phyloP scores from a whole-genome alignment of 2,329 filamentous ascomycete species.

The Apiospora arundinis region DNA sequence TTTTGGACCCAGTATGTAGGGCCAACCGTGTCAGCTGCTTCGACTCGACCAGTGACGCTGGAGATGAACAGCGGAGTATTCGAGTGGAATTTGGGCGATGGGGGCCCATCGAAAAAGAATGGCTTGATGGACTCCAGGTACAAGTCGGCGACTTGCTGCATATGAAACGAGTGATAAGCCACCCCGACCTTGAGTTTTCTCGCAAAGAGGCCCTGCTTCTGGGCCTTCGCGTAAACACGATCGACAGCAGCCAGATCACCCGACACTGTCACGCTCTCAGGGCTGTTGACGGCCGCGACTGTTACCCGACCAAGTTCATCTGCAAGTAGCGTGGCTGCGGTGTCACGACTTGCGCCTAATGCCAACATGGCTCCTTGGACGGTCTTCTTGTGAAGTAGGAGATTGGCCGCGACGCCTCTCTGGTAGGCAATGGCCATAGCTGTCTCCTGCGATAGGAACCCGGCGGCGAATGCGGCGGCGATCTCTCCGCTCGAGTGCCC shows the following conservation, averaged over 20 bases:
- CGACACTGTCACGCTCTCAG: conserved; percentile 39
- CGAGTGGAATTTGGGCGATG: conserved; percentile 15
- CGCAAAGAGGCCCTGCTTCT: conserved; percentile 31
- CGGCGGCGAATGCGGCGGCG: conserved; percentile 41
- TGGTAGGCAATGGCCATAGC: conserved; percentile 29
- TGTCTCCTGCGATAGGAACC: conserved; percentile 33
- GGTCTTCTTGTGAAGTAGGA: not conserved
- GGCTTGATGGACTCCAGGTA: conserved; percentile 30
- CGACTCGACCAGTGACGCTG: conserved; percentile 29
- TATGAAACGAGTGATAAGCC: conserved; percentile 45
- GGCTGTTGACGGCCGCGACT: conserved; percentile 42
- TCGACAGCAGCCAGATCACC: conserved; percentile 35
- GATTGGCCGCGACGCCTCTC: conserved; percentile 24
- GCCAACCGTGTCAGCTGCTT: conserved; percentile 28
- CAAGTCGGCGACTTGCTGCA: conserved; percentile 32
- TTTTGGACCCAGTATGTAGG: conserved; percentile 25
- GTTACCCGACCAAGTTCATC: conserved; percentile 19
- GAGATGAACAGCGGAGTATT: conserved; percentile 30
- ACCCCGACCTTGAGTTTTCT: conserved; percentile 36
- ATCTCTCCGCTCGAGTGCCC: conserved; percentile 49
- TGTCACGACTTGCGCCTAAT: conserved; percentile 31
- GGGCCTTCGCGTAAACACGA: conserved; percentile 29
- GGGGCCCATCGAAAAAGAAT: conserved; percentile 22
- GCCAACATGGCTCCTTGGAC: conserved; percentile 39
- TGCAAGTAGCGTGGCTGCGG: conserved; percentile 20